These are phyloP conservation scores for Cystofilobasidium macerans DNA, from an alignment of 768 basidiomycete species.

Conservation along the genomic window DNA sequence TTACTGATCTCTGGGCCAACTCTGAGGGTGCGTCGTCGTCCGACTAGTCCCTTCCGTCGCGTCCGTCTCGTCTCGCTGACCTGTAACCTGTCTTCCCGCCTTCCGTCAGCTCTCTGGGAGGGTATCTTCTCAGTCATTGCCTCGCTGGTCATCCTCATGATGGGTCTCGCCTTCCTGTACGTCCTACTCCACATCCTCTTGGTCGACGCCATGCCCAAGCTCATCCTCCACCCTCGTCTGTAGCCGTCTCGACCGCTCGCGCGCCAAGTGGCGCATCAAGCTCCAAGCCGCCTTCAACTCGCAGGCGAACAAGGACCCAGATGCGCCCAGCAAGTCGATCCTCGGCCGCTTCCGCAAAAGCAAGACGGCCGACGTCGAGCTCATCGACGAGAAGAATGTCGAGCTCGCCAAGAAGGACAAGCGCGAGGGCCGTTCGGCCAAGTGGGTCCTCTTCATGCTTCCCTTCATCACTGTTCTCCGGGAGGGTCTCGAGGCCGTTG, in stretches of 20 bases:
- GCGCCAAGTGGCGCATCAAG: slow-evolving; percentile 89
- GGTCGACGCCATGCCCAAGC: background rate
- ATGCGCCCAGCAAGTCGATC: background rate
- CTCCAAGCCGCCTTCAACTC: slow-evolving; percentile 60
- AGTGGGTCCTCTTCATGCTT: slow-evolving; percentile 80
- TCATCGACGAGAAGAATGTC: slow-evolving; percentile 6
- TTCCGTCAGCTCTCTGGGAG: slow-evolving; percentile 70
- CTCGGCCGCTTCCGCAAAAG: background rate
- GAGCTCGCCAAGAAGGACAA: slow-evolving; percentile 31
- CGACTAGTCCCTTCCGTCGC: background rate
- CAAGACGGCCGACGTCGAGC: slow-evolving; percentile 15
- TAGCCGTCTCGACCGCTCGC: slow-evolving; percentile 65
- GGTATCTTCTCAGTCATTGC: slow-evolving; percentile 48
- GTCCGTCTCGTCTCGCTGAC: background rate
- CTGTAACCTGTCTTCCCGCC: background rate
- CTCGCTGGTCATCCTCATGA: slow-evolving; percentile 68
- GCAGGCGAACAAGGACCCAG: slow-evolving; percentile 4
- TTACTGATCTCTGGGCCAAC: slow-evolving; percentile 67
- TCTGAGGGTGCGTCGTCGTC: slow-evolving; percentile 47
- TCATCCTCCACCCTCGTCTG: no score
- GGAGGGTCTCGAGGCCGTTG: slow-evolving; percentile 85
- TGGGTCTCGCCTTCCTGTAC: slow-evolving; percentile 89
- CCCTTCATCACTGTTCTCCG: slow-evolving; percentile 85
- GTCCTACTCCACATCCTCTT: background rate
- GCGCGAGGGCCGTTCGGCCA: slow-evolving; percentile 46